Evolutionary conservation across 257 asterid species (phyloP).

Genomic region (Solanum rostratum): DNA sequence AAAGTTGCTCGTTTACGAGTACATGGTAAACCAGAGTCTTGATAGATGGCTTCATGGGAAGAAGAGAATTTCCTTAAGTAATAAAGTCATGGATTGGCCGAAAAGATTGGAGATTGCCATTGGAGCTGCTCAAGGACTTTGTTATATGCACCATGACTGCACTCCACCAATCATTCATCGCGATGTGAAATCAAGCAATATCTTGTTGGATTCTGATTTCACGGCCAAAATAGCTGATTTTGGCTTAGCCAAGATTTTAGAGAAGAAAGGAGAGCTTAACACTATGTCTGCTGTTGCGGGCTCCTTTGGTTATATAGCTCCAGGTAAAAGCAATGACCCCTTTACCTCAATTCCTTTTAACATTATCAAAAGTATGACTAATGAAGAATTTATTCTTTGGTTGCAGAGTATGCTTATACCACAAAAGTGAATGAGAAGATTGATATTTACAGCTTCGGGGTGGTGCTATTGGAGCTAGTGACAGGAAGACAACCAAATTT

Average conservation of each 20-base stretch:
- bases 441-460: constrained; percentile 35
- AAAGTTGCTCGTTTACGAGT: constrained; percentile 54
- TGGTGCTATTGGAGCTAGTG: constrained; percentile 31
- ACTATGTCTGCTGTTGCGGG: constrained; percentile 55
- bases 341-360: background rate
- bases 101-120: constrained; percentile 44
- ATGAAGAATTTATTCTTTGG: background rate
- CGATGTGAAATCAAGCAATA: constrained; percentile 57
- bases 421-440: constrained; percentile 28
- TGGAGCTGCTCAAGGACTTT: constrained; percentile 61
- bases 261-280: constrained; percentile 28
- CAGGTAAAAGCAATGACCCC: constrained; percentile 23
- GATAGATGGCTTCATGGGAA: constrained; percentile 44
- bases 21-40: constrained; percentile 47
- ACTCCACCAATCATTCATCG: constrained; percentile 53
- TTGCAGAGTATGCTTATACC: constrained; percentile 68
- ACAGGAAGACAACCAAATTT: constrained; percentile 42
- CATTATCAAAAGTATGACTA: background rate
- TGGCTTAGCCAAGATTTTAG: constrained; percentile 46
- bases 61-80: constrained; percentile 3
- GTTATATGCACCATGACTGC: constrained; percentile 62
- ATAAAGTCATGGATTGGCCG: constrained; percentile 44
- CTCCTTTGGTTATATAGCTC: constrained; percentile 62
- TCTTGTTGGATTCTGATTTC: constrained; percentile 44
- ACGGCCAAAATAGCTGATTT: constrained; percentile 56